A percentile compares a stretch with the other conserved stretches of the same genome.
These are phyloP conservation scores for Tilletia setariae DNA, from an alignment of 1,284 basidiomycete genomes.

Conservation along the genomic window DNA sequence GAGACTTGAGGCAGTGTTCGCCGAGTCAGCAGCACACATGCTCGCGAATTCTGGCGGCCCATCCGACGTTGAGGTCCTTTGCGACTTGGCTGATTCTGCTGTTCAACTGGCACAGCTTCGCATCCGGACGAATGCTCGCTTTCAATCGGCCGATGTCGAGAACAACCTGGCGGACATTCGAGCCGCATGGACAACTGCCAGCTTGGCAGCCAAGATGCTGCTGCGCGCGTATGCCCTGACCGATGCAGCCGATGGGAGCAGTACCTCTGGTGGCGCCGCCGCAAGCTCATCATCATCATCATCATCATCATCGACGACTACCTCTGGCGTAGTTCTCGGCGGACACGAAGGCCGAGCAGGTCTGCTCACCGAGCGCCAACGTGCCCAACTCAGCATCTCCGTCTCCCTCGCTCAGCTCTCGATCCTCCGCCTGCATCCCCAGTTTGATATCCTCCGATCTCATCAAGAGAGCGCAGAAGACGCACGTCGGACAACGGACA, in stretches of 20 bases:
- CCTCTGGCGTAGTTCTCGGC: not conserved
- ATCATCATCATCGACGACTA: not conserved
- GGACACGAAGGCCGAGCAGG: slow-evolving; percentile 1
- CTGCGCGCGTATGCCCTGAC: not conserved
- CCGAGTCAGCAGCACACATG: not conserved
- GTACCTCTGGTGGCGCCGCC: too few species aligned
- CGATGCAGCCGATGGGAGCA: not conserved
- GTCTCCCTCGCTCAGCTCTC: not conserved
- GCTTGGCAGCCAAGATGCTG: not conserved
- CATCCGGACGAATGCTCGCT: not conserved
- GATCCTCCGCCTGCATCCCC: not conserved
- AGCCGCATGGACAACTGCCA: not conserved
- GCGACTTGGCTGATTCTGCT: not conserved
- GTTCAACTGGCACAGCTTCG: not conserved
- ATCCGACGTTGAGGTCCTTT: not conserved
- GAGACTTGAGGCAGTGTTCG: not conserved
- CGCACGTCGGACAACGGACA: not conserved
- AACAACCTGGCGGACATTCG: not conserved
- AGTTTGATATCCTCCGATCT: not conserved
- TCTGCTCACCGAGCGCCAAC: not conserved
- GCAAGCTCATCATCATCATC: not conserved
- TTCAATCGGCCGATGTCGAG: not conserved
- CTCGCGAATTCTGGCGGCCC: not conserved
- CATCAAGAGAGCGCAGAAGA: not conserved
- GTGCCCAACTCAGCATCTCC: slow-evolving; percentile 1